These are phyloP conservation scores for Teunomyces stri DNA, from an alignment of 805 yeast genomes.

Conservation along the genomic window DNA sequence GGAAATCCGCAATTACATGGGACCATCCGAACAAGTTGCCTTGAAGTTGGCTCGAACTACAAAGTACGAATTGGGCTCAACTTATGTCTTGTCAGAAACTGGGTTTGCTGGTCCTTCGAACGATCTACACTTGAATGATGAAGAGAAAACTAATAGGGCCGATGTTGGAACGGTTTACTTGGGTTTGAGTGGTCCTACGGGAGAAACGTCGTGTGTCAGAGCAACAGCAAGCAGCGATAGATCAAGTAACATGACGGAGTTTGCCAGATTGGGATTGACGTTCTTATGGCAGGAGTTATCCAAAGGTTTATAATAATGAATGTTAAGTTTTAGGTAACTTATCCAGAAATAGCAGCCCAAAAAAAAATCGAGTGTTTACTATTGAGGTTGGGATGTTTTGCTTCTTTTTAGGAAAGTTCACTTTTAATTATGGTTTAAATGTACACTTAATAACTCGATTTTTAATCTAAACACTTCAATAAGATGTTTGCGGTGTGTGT, in stretches of 20 bases:
- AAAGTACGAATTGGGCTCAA: constrained; percentile 76
- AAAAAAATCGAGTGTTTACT: no score
- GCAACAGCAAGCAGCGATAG: constrained; percentile 53
- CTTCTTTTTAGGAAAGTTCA: no score
- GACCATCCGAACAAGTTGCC: constrained; percentile 77
- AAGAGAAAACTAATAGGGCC: constrained; percentile 18
- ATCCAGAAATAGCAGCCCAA: no score
- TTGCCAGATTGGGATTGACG: constrained; percentile 65
- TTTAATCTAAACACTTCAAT: no score
- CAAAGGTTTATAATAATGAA: constrained; percentile 9
- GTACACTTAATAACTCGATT: background rate
- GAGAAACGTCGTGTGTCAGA: constrained; percentile 46
- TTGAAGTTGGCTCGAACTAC: constrained; percentile 74
- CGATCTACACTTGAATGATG: constrained; percentile 37
- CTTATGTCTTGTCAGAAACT: constrained; percentile 78
- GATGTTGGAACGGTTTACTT: constrained; percentile 67
- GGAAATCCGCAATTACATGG: constrained; percentile 72
- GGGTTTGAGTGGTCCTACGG: constrained; percentile 66
- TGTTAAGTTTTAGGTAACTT: background rate
- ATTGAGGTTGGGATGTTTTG: background rate
- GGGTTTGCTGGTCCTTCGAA: constrained; percentile 82
- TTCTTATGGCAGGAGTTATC: constrained; percentile 52
- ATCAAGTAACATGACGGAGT: constrained; percentile 67
- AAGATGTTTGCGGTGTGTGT: no score
- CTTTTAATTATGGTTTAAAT: no score